These are phyloP conservation scores for Misopates orontium DNA, from an alignment of 257 asterid genomes.

Conservation along the genomic window DNA sequence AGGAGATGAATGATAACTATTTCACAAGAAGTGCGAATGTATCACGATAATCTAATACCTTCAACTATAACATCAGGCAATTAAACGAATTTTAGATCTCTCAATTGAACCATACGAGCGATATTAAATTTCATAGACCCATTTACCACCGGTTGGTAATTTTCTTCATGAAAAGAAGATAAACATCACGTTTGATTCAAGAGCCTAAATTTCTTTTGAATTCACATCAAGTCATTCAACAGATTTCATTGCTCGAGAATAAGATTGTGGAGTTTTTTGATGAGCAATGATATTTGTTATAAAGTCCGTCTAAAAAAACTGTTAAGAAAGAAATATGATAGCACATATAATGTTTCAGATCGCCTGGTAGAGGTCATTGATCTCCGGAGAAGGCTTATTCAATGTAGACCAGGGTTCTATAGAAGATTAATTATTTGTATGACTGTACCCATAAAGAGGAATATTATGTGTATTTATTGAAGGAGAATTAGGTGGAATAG, in stretches of 20 bases:
- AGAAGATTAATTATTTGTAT: no score
- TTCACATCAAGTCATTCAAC: not conserved
- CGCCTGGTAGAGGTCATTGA: not conserved
- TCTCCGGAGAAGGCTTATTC: not conserved
- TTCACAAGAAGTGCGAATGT: conserved; percentile 1
- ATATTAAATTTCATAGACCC: not conserved
- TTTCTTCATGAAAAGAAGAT: not conserved
- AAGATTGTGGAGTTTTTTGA: not conserved
- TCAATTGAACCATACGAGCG: not conserved
- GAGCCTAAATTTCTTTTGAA: conserved; percentile 6
- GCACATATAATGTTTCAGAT: conserved; percentile 3
- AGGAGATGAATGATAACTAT: not conserved
- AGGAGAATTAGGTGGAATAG: not conserved
- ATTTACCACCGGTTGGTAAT: not conserved
- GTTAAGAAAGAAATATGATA: not conserved
- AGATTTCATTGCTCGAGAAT: not conserved
- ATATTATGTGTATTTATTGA: no score
- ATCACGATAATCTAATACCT: not conserved
- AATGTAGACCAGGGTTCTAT: no score
- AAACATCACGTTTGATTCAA: conserved; percentile 3
- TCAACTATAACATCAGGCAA: not conserved
- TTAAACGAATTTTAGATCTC: conserved; percentile 10
- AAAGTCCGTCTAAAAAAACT: not conserved
- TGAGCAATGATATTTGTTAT: conserved; percentile 7
- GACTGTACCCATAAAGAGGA: no score